Percentiles rank a stretch among this genome's conserved stretches.
These are phyloP conservation scores for Irpex lacteus DNA, from an alignment of 1,284 basidiomycete genomes.

Conservation along the genomic window DNA sequence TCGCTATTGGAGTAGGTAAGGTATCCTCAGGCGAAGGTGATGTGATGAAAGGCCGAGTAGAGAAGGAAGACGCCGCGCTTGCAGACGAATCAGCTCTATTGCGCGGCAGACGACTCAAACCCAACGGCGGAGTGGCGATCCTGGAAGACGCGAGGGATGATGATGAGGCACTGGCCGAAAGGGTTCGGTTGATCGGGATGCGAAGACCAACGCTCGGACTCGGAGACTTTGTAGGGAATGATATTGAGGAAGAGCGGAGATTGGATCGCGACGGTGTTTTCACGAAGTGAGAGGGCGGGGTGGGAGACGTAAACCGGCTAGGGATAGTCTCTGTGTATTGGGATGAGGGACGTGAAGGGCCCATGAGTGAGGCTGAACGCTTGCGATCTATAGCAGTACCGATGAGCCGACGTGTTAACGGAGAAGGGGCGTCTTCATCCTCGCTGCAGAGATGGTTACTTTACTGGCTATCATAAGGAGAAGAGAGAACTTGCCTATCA, in stretches of 20 bases:
- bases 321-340: background rate
- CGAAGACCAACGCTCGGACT: background rate
- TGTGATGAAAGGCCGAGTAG: constrained; percentile 17
- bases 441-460: constrained; percentile 42
- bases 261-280: constrained; percentile 3
- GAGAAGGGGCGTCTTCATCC: constrained; percentile 78
- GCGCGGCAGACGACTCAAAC: background rate
- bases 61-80: background rate
- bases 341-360: constrained; percentile 18
- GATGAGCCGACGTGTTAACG: constrained; percentile 66
- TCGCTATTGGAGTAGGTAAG: constrained; percentile 13
- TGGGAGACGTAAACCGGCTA: constrained; percentile 15
- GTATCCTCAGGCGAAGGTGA: constrained; percentile 13
- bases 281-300: constrained; percentile 7
- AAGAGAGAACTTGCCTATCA: constrained; percentile 53
- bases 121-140: background rate
- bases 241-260: constrained; percentile 14
- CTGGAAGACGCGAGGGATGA: background rate
- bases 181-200: background rate
- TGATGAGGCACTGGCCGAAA: background rate
- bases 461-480: background rate
- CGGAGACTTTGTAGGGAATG: constrained; percentile 8
- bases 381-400: constrained; percentile 50
- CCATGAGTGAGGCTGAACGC: constrained; percentile 21
- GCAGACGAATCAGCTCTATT: background rate